Evolutionary conservation across 352 stramenopile species (phyloP), one percentile per base, ranked within the genome.

Genomic region (Phytophthora foliorum): DNA sequence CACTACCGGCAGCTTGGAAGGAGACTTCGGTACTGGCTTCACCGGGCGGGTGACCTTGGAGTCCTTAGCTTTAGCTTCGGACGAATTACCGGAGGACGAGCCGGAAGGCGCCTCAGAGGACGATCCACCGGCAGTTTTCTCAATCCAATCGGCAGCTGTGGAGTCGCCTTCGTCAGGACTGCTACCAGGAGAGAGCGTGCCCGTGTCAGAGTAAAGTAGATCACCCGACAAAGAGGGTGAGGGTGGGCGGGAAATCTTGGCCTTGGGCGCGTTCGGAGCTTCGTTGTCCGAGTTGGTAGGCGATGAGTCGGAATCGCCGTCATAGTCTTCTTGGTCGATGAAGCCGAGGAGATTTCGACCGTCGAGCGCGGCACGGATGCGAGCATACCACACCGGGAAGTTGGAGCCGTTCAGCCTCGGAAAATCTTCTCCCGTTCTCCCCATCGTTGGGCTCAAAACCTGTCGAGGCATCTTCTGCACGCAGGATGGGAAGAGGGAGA

Each of bases 331-430:
- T n/a, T n/a, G n/a, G n/a, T n/a, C n/a, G n/a, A n/a, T n/a, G n/a
- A n/a, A n/a, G 19, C 54, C 27, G 11, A 64, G 46, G 1, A 59
- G 63, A 1, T 25, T n/a, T 60, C 56, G 36, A n/a, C 54, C 39
- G 36, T 70, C 54, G 22, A 70, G 38, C 24, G 45, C 61, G 21
- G 52, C 45, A 16, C 52, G 44, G 24, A 69, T 39, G 3, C 45
- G n/a, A n/a, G 54, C 54, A 8, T 65, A 53, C 63, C 48, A 65
- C 10, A 60, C 54, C 0, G 54, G 2, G 54, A 70, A 60, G 45
- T 59, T 65, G 54, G 54, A 65, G n/a, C 45, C 62, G 36, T 64
- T 70, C 3, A 70, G 45, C 14, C 61, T 19, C 10, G 61, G 52
- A n/a, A n/a, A n/a, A n/a, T n/a, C n/a, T n/a, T n/a, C n/a, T n/a